Evolutionary conservation across 2,329 filamentous ascomycete species (phyloP).

Genomic region (Fusarium citri): DNA sequence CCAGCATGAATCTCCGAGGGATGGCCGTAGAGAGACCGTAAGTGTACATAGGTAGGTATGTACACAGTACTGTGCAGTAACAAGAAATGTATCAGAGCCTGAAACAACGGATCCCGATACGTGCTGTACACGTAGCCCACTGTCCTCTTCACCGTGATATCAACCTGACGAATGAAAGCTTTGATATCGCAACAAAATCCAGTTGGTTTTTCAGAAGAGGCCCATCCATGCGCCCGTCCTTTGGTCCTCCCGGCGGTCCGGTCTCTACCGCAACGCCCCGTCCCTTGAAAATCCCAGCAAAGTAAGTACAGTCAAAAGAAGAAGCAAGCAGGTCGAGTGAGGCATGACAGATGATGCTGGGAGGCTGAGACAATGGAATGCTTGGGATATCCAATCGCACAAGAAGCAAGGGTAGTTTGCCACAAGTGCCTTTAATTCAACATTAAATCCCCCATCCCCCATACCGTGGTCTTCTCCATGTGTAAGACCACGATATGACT

Average conservation of each 20-base stretch:
- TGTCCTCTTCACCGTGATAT: neutral
- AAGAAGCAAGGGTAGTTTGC: constrained; percentile 2
- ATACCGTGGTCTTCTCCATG: neutral
- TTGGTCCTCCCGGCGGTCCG: constrained; percentile 23
- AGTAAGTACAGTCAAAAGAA: neutral
- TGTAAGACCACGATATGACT: constrained; percentile 28
- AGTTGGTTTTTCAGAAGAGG: neutral
- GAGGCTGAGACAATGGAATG: constrained; percentile 35
- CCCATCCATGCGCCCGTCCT: constrained; percentile 2
- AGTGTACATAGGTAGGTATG: neutral
- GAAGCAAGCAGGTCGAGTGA: constrained; percentile 1
- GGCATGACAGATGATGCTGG: constrained; percentile 7
- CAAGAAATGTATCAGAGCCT: constrained; percentile 5
- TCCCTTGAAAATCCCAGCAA: neutral
- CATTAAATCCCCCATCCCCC: neutral
- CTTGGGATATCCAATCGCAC: constrained; percentile 16
- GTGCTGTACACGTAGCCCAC: neutral
- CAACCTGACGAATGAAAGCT: neutral
- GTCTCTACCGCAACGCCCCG: constrained; percentile 30
- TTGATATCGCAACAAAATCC: neutral
- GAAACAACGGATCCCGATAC: neutral
- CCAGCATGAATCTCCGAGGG: constrained; percentile 31
- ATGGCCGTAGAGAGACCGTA: constrained; percentile 30
- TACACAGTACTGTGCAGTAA: neutral
- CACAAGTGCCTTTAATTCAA: constrained; percentile 8